phyloP scores from a whole-genome alignment of 495 filamentous ascomycete species.

The Acidiella bohemica region DNA sequence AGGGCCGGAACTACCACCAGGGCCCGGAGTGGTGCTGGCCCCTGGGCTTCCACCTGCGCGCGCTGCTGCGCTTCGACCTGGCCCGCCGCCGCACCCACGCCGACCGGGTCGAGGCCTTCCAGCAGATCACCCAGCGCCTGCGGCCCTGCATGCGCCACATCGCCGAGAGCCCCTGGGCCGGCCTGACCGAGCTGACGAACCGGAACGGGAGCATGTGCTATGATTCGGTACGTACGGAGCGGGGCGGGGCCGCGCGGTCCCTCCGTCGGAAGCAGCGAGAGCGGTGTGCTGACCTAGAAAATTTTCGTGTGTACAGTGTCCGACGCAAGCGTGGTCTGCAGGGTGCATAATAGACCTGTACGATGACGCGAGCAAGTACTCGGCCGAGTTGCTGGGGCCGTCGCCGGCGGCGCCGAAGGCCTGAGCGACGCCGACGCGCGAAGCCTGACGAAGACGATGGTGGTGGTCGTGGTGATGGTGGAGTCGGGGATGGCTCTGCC shows the following conservation, averaged over 20 bases:
- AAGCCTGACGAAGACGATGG: too few species aligned
- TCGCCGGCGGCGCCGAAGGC: too few species aligned
- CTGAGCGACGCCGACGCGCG: too few species aligned
- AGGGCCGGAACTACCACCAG: constrained; percentile 95
- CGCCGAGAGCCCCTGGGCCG: constrained; percentile 67
- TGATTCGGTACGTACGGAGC: constrained; percentile 75
- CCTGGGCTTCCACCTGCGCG: constrained; percentile 83
- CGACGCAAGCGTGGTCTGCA: constrained; percentile 91
- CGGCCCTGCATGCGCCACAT: constrained; percentile 72
- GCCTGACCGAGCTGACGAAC: constrained; percentile 86
- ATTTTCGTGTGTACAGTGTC: constrained; percentile 40
- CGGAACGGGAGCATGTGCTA: constrained; percentile 67
- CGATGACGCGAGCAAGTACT: constrained; percentile 58
- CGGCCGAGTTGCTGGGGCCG: constrained; percentile 11
- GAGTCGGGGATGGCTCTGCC: too few species aligned
- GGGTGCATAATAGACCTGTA: constrained; percentile 89
- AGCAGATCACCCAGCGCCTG: constrained; percentile 78
- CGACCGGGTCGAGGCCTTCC: constrained; percentile 69
- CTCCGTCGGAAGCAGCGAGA: too few species aligned
- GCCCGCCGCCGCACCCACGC: constrained; percentile 45
- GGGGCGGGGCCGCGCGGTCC: too few species aligned
- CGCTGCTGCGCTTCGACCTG: constrained; percentile 80
- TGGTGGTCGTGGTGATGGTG: too few species aligned
- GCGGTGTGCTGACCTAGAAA: too few species aligned
- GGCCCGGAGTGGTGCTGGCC: constrained; percentile 99